Evolutionary conservation across 345 rosid genomes (phyloP), one percentile per base, ranked within the genome.

Genomic region (Gossypioides kirkii): DNA sequence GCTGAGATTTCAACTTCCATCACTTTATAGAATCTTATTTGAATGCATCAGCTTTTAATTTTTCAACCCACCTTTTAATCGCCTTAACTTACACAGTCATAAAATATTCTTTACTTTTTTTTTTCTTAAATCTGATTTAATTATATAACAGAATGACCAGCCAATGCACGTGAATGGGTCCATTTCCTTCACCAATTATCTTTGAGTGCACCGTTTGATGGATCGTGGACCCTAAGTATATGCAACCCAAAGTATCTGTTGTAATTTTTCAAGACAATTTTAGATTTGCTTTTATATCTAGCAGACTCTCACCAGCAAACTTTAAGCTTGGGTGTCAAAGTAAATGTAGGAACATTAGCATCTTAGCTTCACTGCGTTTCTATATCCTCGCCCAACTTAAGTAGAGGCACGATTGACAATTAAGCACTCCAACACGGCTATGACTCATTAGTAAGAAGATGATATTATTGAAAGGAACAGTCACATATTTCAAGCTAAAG

Each of bases 111-210:
- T 6, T 18, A 8, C 10, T 8, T 10, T 0, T 41, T 1, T 41
- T 41, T 43, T 43, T 1, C 4, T 10, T 10, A 0, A 10, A 14
- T 10, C 17, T 36, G 8, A 8, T 62, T 70, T 77, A 28, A 56
- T 69, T 72, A 65, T 26, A 13, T 25, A 70, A 43, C 50, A 38
- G 72, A 22, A 61, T 65, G 67, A 32, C 52, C 50, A 10, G 23
- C 66, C 64, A 71, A 1, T 71, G 74, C 80, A 79, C 80, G 85
- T 82, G 82, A 79, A 77, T 23, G 75, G 61, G 68, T 74, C 85
- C 78, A 41, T 71, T 0, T 12, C 73, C 65, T 73, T 54, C 77
- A 65, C 74, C 74, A 18, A 70, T 65, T 67, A 64, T 43, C 76
- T 73, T 73, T 43, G 23, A 73, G 28, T 64, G 46, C 72, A 36